Base-by-base conservation (phyloP, 495 filamentous ascomycete genomes). In the Podospora didyma region DNA sequence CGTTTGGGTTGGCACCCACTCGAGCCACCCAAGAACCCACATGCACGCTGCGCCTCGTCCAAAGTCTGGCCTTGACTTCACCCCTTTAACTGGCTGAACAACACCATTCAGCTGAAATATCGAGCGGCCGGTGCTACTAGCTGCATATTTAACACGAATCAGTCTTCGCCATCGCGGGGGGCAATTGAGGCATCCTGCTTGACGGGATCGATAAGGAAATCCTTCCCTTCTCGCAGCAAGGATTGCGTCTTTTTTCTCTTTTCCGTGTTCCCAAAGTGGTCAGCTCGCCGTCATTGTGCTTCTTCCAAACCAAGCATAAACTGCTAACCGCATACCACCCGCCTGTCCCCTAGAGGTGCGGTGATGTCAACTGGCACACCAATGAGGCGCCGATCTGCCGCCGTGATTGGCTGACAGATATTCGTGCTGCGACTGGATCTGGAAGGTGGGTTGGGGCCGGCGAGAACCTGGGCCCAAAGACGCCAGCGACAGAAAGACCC, bases 361-460 rank as follows among this genome's bases (percentile, higher is more conserved):
- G 57, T 67, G 64, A 67, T 67, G 59, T 64, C 64, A 67, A 58
- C 23, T 34, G 50, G 24, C 47, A 22, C 31, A 44, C 34, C 21
- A 7, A 42, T 16, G 42, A 3, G 9, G 24, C 20, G 56, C 57
- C 47, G 48, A 57, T 54, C 42, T 21, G 19, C 16, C 12, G 10
- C 50, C 31, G 61, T 60, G 61, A 62, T 63, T 59, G 61, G 61
- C 46, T 59, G 34, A 6, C 41, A 5, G 28, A 26, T 11, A 12
- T 55, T 46, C 10, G 28, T 20, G 35, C 34, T 60, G 58, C 56
- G 58, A 60, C 64, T 24, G 24, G 44, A 28, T 42, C 17, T 14
- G 9, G 42, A 39, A 26, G 19, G 23, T 39, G 23, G 39, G 39
- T 14, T 9, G 9, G 14, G 37, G 11, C 37, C 16, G 37, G 37